phyloP scores from a whole-genome alignment of 352 stramenopile species.

The Phytophthora tubulina region DNA sequence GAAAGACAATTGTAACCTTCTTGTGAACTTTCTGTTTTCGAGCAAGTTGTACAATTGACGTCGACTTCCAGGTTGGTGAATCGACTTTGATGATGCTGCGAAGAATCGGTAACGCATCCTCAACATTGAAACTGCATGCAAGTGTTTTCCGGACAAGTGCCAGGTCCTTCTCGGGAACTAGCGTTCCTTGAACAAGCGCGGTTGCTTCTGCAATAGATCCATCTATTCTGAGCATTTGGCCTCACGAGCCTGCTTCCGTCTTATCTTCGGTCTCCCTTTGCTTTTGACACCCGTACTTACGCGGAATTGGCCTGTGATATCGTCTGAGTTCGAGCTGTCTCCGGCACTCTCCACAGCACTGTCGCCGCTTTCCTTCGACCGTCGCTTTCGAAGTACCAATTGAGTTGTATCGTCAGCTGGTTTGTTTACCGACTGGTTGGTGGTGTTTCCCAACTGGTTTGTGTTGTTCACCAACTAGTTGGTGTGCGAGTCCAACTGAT shows the following conservation, averaged over 20 bases:
- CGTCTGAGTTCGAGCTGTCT: too few species aligned
- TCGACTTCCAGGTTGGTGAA: slow-evolving; percentile 2
- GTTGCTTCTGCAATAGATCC: background rate
- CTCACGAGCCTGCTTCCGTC: background rate
- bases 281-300: background rate
- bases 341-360: too few species aligned
- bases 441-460: background rate
- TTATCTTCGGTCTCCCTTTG: slow-evolving; percentile 1
- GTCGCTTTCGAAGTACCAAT: background rate
- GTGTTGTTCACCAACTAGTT: background rate
- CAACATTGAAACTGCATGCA: background rate
- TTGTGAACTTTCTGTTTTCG: background rate
- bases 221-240: background rate
- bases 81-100: background rate
- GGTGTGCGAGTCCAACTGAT: too few species aligned
- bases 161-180: slow-evolving; percentile 11
- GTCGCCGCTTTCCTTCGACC: too few species aligned
- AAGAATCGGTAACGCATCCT: background rate
- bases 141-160: slow-evolving; percentile 10
- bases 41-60: background rate
- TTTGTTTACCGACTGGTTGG: slow-evolving; percentile 11
- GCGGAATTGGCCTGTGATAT: background rate
- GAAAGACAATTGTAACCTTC: slow-evolving; percentile 8
- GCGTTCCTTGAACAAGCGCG: slow-evolving; percentile 8
- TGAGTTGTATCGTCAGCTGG: background rate